Evolutionary conservation across 75 land plant species (phyloP).

Genomic region (Pinus taeda): DNA sequence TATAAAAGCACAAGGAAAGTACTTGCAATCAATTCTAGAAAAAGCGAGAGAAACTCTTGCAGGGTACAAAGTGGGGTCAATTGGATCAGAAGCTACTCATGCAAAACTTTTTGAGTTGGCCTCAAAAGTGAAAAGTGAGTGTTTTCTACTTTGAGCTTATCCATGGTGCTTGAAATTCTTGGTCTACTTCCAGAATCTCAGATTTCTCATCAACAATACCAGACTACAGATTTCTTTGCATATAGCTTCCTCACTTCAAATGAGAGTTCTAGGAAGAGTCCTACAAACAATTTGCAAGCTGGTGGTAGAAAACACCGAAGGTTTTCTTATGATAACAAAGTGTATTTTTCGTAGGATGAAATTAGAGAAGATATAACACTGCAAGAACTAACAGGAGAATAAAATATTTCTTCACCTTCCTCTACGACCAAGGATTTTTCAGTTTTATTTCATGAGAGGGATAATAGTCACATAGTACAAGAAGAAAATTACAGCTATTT

Average conservation of each 20-base stretch:
- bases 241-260: slow-evolving; percentile 32
- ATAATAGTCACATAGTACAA: not conserved
- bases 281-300: not conserved
- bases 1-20: slow-evolving; percentile 95
- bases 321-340: not conserved
- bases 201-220: slow-evolving; percentile 8
- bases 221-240: slow-evolving; percentile 18
- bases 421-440: not conserved
- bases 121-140: slow-evolving; percentile 55
- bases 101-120: slow-evolving; percentile 65
- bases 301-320: not conserved
- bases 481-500: slow-evolving; percentile 1
- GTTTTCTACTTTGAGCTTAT: slow-evolving; percentile 5
- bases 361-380: not conserved
- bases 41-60: slow-evolving; percentile 84
- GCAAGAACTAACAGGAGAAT: not conserved
- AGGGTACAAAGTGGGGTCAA: slow-evolving; percentile 47
- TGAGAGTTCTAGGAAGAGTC: slow-evolving; percentile 18
- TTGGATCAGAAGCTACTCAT: slow-evolving; percentile 66
- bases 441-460: not conserved
- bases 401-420: slow-evolving; percentile 1
- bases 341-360: slow-evolving; percentile 4
- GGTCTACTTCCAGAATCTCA: not conserved
- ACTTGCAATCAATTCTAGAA: slow-evolving; percentile 87
- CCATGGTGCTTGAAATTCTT: slow-evolving; percentile 5